phyloP scores from a whole-genome alignment of 225 moss, liverwort and hornwort genomes.

The Thuidium tamariscinum region DNA sequence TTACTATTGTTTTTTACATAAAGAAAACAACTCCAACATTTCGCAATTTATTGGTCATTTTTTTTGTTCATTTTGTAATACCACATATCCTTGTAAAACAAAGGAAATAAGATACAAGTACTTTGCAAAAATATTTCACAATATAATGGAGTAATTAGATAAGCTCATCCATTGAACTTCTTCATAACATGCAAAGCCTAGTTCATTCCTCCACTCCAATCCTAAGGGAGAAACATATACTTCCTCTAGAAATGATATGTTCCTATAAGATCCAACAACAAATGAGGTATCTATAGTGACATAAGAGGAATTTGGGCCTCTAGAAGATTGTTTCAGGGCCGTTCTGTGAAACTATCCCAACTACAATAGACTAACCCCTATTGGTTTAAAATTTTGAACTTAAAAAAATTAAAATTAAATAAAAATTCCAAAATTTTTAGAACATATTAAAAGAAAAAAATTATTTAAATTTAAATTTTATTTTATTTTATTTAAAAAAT shows the following conservation, averaged over 20 bases:
- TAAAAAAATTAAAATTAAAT: no score
- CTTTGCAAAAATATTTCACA: not conserved
- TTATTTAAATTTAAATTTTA: no score
- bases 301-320: no score
- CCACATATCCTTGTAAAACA: not conserved
- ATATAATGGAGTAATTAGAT: no score
- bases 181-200: not conserved
- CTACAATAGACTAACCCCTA: no score
- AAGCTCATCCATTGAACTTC: not conserved
- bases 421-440: no score
- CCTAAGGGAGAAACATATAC: not conserved
- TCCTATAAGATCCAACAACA: not conserved
- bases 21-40: not conserved
- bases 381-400: no score
- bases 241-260: not conserved
- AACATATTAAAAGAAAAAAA: no score
- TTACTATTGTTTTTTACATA: not conserved
- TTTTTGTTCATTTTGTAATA: not conserved
- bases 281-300: not conserved
- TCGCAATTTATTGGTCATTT: not conserved
- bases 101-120: not conserved
- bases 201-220: not conserved
- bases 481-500: no score
- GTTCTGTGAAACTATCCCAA: no score
- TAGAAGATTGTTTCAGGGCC: no score